Conservation (phyloP, 129 eudicot species). For the Logfia minima region DNA sequence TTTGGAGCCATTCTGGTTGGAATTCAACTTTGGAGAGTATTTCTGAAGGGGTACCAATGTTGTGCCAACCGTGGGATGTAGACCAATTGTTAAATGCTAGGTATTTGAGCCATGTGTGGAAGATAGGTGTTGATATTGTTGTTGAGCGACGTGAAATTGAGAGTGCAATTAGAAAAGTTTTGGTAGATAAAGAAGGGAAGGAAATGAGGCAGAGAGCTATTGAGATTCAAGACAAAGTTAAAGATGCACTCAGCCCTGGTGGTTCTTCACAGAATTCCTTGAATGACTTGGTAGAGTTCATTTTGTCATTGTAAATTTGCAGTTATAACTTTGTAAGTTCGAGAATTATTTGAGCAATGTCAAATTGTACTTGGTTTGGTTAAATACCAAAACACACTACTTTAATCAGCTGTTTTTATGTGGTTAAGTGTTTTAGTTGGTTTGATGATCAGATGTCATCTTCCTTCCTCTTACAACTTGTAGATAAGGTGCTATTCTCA, state of each 20-base stretch:
- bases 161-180: slow-evolving; percentile 22
- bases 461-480: no score
- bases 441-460: no score
- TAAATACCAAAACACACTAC: no score
- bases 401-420: no score
- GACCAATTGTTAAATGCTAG: slow-evolving; percentile 44
- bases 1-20: no score
- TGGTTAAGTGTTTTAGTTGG: no score
- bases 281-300: slow-evolving; percentile 26
- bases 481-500: no score
- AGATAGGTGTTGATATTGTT: slow-evolving; percentile 34
- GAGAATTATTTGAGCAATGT: background rate
- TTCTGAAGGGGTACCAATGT: no score
- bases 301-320: slow-evolving; percentile 21
- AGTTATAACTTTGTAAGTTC: background rate
- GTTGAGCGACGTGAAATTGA: slow-evolving; percentile 27
- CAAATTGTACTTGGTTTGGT: background rate
- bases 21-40: no score
- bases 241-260: slow-evolving; percentile 11
- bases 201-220: slow-evolving; percentile 33
- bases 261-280: slow-evolving; percentile 36
- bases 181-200: slow-evolving; percentile 40
- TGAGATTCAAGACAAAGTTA: slow-evolving; percentile 28
- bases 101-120: slow-evolving; percentile 39
- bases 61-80: background rate